phyloP scores from a whole-genome alignment of 768 basidiomycete species.

The Pulveroboletus sp. region DNA sequence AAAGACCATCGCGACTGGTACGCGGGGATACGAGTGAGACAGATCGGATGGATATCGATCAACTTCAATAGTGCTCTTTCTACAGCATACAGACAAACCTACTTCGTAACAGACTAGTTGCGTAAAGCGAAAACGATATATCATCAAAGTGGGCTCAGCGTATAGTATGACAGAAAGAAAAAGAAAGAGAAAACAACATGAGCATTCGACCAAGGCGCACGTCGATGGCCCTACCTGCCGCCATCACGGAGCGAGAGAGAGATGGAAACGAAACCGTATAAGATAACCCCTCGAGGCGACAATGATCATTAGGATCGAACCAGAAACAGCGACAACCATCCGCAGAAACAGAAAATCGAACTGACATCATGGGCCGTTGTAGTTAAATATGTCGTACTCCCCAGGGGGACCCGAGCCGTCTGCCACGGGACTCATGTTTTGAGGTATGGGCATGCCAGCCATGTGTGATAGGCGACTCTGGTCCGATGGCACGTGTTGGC shows the following conservation, averaged over 20 bases:
- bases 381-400: constrained; percentile 60
- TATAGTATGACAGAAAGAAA: constrained; percentile 17
- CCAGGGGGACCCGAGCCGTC: constrained; percentile 37
- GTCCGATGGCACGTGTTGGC: constrained; percentile 22
- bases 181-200: background rate
- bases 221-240: constrained; percentile 5
- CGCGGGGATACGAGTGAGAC: background rate
- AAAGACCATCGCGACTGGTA: constrained; percentile 56
- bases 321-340: constrained; percentile 17
- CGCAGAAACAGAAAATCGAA: constrained; percentile 11
- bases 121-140: constrained; percentile 16
- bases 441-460: constrained; percentile 48
- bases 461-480: constrained; percentile 41
- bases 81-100: constrained; percentile 32
- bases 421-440: constrained; percentile 38
- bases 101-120: constrained; percentile 23
- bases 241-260: constrained; percentile 5
- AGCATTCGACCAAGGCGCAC: constrained; percentile 1
- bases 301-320: constrained; percentile 20
- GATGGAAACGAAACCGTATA: constrained; percentile 10
- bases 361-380: constrained; percentile 39
- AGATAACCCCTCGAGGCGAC: constrained; percentile 25
- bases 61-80: constrained; percentile 12
- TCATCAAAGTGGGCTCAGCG: constrained; percentile 7
- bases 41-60: constrained; percentile 3